Evolutionary conservation across 2,329 filamentous ascomycete genomes (phyloP), one percentile per base, ranked within the genome.

Genomic region (Corniculantispora saksenae): DNA sequence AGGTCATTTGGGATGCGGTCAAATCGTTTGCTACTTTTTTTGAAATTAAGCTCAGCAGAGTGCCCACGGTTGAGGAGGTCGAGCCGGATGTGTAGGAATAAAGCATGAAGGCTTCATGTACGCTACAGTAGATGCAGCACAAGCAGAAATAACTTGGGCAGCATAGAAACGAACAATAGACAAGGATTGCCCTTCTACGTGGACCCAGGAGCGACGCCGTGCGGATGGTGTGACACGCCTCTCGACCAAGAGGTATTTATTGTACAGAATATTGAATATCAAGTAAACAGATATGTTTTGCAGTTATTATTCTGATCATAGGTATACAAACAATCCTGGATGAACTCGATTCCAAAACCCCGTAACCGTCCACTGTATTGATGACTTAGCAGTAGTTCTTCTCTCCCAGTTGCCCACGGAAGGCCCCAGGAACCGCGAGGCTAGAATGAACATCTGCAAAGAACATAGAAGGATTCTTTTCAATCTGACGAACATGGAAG

Each of bases 401-500:
- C 51, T 68, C 65, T 62, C 65, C 74, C 57, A 83, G 70, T 73
- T 86, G 84, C 9, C 83, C 84, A 64, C 84, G 77, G 40, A 84
- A 79, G 59, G 83, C 84, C 66, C 84, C 84, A 35, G 82, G 78
- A 9, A 82, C 73, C 40, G 80, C 83, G 29, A 78, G 71, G 67
- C 72, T 78, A 7, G 83, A 83, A 74, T 86, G 84, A 1, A 81
- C 76, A 69, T 86, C 84, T 45, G 82, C 78, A 70, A 85, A 85
- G 78, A 86, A 86, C 15, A 69, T 76, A 7, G 68, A 66, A 0
- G 84, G 83, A 70, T 85, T 80, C 40, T 74, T 73, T 73, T 86
- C 82, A 58, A 86, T 85, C 75, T 83, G 74, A 47, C 70, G 70
- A 48, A 87, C 79, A 23, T 76, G 77, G 74, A 86, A 86, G 3